These are phyloP conservation scores for Mychonastes homosphaera DNA, from an alignment of 139 green algal genomes.

Conservation along the genomic window DNA sequence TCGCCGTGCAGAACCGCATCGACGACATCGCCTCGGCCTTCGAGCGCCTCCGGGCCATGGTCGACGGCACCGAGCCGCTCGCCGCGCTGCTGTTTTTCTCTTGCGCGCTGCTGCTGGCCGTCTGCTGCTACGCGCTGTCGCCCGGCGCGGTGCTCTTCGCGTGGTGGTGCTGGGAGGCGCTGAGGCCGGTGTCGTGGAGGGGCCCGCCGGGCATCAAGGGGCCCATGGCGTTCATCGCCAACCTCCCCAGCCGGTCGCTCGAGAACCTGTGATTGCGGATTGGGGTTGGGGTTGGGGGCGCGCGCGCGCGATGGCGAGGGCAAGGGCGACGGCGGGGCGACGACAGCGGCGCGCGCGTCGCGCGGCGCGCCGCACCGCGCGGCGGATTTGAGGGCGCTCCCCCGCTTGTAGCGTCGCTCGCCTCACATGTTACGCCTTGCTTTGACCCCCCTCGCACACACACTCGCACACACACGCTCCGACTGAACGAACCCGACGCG, in stretches of 20 bases:
- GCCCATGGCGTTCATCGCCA: constrained; percentile 12
- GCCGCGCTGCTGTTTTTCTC: constrained; percentile 11
- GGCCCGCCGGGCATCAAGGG: constrained; percentile 12
- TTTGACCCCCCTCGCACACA: too few species aligned
- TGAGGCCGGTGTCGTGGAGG: constrained; percentile 11
- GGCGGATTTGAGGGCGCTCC: too few species aligned
- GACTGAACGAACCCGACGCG: too few species aligned
- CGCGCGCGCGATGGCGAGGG: too few species aligned
- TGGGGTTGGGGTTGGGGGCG: neutral
- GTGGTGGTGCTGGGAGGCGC: constrained; percentile 20
- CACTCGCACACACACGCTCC: too few species aligned
- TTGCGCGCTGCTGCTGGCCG: constrained; percentile 14
- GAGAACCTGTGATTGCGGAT: constrained; percentile 1
- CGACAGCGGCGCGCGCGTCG: too few species aligned
- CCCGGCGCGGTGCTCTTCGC: constrained; percentile 4
- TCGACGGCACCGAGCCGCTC: constrained; percentile 16
- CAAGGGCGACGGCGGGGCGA: too few species aligned
- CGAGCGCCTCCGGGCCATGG: constrained; percentile 17
- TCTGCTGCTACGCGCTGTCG: neutral
- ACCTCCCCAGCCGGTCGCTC: constrained; percentile 14
- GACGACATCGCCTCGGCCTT: constrained; percentile 19
- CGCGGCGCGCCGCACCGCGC: too few species aligned
- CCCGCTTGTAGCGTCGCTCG: too few species aligned
- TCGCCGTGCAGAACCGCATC: constrained; percentile 23
- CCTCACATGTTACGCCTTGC: too few species aligned